A percentile compares a stretch with the other conserved stretches of the same genome.
Conservation (phyloP, 148 eudicot species). For the Salicornia ramosissima region DNA sequence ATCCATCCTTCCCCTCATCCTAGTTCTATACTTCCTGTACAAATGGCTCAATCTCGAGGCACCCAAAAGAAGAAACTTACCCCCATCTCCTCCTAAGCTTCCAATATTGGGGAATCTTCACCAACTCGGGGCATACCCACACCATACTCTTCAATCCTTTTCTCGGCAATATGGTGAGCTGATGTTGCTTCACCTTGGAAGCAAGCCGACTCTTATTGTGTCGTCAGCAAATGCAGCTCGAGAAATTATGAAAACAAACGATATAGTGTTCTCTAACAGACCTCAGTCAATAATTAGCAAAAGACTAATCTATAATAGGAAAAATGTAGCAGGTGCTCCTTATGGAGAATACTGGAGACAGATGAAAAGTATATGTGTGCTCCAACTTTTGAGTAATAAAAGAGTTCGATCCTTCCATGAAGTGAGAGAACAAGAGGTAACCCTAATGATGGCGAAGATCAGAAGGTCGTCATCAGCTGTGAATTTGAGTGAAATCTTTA, state of each 20-base stretch:
- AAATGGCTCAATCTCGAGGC: slow-evolving; percentile 17
- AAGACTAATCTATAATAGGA: slow-evolving; percentile 30
- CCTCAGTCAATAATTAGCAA: slow-evolving; percentile 27
- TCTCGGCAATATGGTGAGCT: slow-evolving; percentile 33
- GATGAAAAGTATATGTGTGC: slow-evolving; percentile 37
- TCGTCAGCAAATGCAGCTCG: slow-evolving; percentile 54
- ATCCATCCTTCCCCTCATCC: slow-evolving; percentile 10
- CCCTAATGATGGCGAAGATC: slow-evolving; percentile 36
- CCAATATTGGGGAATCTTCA: slow-evolving; percentile 43
- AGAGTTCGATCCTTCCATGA: slow-evolving; percentile 38
- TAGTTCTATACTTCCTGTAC: slow-evolving; percentile 14
- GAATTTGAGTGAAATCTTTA: slow-evolving; percentile 42
- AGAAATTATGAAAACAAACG: slow-evolving; percentile 50
- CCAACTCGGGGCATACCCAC: slow-evolving; percentile 29
- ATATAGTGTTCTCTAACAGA: slow-evolving; percentile 35
- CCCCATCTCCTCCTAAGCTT: slow-evolving; percentile 41
- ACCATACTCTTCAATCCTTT: slow-evolving; percentile 27
- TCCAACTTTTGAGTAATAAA: slow-evolving; percentile 42
- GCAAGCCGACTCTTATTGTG: slow-evolving; percentile 35
- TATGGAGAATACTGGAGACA: slow-evolving; percentile 58
- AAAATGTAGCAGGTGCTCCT: slow-evolving; percentile 35
- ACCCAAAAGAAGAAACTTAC: slow-evolving; percentile 16
- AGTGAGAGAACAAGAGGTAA: slow-evolving; percentile 40
- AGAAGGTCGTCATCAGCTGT: slow-evolving; percentile 23
- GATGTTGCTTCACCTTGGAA: slow-evolving; percentile 38